These are phyloP conservation scores for Myochromella boudieri DNA, from an alignment of 768 basidiomycete species.

Conservation along the genomic window DNA sequence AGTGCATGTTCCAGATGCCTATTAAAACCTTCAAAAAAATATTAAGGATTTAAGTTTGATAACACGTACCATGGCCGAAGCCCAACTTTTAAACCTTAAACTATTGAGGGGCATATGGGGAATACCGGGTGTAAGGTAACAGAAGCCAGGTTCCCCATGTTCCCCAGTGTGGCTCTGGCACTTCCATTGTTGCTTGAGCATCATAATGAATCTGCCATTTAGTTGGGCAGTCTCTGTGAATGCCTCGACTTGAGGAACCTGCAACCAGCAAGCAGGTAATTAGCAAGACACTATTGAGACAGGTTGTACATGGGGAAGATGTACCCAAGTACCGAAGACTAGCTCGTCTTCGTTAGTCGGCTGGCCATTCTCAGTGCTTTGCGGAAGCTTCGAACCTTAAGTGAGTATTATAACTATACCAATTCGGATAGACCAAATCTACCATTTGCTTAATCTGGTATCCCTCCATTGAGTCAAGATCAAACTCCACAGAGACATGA, in stretches of 20 bases:
- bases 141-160: constrained; percentile 18
- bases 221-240: constrained; percentile 13
- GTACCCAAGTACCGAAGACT: constrained; percentile 13
- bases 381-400: constrained; percentile 1
- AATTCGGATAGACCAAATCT: neutral
- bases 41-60: neutral
- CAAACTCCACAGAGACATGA: constrained; percentile 18
- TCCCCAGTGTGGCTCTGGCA: constrained; percentile 19
- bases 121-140: constrained; percentile 5
- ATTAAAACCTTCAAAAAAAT: neutral
- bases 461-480: constrained; percentile 22
- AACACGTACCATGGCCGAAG: neutral
- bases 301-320: neutral
- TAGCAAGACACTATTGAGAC: neutral
- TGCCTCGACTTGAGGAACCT: constrained; percentile 16
- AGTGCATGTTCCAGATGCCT: constrained; percentile 17
- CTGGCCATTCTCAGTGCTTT: neutral
- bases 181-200: constrained; percentile 16
- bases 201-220: constrained; percentile 11
- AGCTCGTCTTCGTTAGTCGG: constrained; percentile 15
- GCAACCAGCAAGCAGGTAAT: too few relatives aligned
- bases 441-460: constrained; percentile 15
- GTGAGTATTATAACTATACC: neutral
- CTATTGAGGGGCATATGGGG: constrained; percentile 2
- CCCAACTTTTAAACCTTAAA: constrained; percentile 1